Base-by-base conservation (phyloP, 192 early-diverging fungal genomes). In the Dissophora ornata region DNA sequence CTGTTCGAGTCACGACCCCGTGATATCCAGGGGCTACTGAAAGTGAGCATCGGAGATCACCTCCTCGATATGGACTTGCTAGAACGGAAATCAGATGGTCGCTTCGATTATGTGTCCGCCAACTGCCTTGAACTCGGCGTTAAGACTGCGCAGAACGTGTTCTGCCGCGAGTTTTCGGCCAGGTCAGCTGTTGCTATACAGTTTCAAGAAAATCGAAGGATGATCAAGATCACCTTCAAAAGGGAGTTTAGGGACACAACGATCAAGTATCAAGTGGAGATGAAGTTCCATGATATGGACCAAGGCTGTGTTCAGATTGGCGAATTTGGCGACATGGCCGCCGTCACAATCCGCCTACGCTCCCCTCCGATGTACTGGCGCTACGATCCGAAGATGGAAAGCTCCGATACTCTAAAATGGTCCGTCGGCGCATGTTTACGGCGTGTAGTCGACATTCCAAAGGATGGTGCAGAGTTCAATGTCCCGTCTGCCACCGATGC, bases 281-380 rank as follows among this genome's bases (percentile, higher is more conserved):
- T 60, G 57, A 67, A 62, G 36, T 62, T 77, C 28, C 63, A 77
- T 24, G 58, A 67, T 38, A 62, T 77, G 64, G 62, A 62, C 13
- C 52, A 67, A 32, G 63, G 64, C 12, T 77, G 64, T 29, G 58
- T 77, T 32, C 58, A 62, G 24, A 36, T 68, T 16, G 62, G 56
- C 28, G 9, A 56, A 10, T 25, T 71, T 1, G 41, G 26, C 6
- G 21, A 73, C 21, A 29, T 15, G 0, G 32, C 54, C 0, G 50
- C 58, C 15, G 28, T 86, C 30, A 86, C 82, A 2, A 78, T 88
- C 10, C 53, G 66, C 10, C 49, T 83, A 4, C 73, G 71, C 8
- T 74, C 62, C 50, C 83, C 87, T 1, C 70, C 81, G 10, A 67
- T 56, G 9, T 83, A 70, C 57, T 83, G 70, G 69, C 34, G 62